Percentiles rank a stretch among this genome's conserved stretches.
Evolutionary conservation across 2,329 filamentous ascomycete species (phyloP).

Genomic region (Fusarium tricinctum): DNA sequence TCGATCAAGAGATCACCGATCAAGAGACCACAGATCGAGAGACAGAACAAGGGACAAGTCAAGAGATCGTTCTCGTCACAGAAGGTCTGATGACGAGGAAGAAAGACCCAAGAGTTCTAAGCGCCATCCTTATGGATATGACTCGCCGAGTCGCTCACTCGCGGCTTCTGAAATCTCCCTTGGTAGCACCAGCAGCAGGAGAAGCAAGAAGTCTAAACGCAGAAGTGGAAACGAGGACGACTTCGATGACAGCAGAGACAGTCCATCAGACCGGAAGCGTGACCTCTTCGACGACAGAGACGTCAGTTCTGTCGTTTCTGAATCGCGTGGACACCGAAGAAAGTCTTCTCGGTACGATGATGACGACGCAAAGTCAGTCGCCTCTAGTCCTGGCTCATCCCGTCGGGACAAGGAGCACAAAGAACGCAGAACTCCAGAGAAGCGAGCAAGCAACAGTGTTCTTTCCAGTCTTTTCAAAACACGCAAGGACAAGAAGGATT

Average conservation of each 20-base stretch:
- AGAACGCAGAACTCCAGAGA: slow-evolving; percentile 54
- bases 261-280: slow-evolving; percentile 57
- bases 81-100: slow-evolving; percentile 52
- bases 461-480: slow-evolving; percentile 66
- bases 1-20: slow-evolving; percentile 7
- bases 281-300: slow-evolving; percentile 63
- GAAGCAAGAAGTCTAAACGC: slow-evolving; percentile 58
- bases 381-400: slow-evolving; percentile 53
- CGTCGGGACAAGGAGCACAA: slow-evolving; percentile 53
- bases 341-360: slow-evolving; percentile 58
- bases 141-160: slow-evolving; percentile 53
- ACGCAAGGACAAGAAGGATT: slow-evolving; percentile 62
- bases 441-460: slow-evolving; percentile 58
- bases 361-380: slow-evolving; percentile 64
- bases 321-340: slow-evolving; percentile 53
- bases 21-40: background rate
- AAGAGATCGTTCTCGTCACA: slow-evolving; percentile 34
- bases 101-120: slow-evolving; percentile 56
- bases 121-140: slow-evolving; percentile 50
- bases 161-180: slow-evolving; percentile 57
- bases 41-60: slow-evolving; percentile 30
- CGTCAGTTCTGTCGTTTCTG: slow-evolving; percentile 65
- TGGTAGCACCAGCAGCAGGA: slow-evolving; percentile 56
- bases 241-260: slow-evolving; percentile 52
- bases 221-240: slow-evolving; percentile 56